phyloP scores from a whole-genome alignment of 257 asterid genomes.

The Plantago major region DNA sequence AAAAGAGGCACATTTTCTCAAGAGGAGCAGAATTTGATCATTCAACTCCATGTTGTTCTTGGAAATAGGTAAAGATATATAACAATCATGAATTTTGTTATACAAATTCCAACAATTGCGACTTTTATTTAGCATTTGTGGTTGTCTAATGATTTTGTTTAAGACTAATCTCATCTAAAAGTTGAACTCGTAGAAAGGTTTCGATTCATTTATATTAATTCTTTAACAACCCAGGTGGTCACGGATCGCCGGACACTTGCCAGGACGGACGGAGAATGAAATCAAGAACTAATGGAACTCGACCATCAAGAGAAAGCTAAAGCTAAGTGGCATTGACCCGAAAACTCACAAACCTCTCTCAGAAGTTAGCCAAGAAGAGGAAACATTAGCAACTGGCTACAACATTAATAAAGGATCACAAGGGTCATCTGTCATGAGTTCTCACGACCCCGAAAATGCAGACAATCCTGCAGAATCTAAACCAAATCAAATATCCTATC shows the following conservation, averaged over 20 bases:
- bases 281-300: constrained; percentile 58
- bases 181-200: too few relatives aligned
- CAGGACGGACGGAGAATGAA: constrained; percentile 60
- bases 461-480: constrained; percentile 12
- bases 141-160: too few relatives aligned
- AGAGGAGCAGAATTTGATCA: constrained; percentile 67
- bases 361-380: constrained; percentile 19
- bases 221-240: constrained; percentile 39
- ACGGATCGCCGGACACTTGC: constrained; percentile 51
- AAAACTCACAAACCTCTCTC: constrained; percentile 46
- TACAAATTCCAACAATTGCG: background rate
- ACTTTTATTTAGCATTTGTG: background rate
- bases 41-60: constrained; percentile 73
- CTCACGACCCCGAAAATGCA: constrained; percentile 10
- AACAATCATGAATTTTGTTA: background rate
- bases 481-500: constrained; percentile 18
- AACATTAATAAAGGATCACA: constrained; percentile 21
- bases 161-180: too few relatives aligned
- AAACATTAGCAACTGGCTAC: background rate
- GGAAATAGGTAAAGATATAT: constrained; percentile 57
- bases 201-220: too few relatives aligned
- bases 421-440: constrained; percentile 18
- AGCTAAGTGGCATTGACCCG: constrained; percentile 49
- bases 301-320: constrained; percentile 46
- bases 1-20: constrained; percentile 79